Conservation (phyloP, 768 basidiomycete species). For the Boletus rubescentipes region DNA sequence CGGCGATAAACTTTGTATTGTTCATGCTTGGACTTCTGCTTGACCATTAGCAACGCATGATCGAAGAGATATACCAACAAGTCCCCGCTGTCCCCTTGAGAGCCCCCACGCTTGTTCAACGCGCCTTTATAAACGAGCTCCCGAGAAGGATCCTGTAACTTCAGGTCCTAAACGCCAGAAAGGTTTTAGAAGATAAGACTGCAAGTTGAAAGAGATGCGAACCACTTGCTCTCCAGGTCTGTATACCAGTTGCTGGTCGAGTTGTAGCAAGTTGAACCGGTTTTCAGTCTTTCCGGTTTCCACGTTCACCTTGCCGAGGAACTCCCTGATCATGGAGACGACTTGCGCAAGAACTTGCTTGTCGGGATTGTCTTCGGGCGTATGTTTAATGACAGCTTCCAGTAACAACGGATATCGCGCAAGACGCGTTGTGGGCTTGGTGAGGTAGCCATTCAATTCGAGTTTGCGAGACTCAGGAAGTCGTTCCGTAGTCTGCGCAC, state of each 20-base stretch:
- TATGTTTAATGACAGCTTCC: conserved; percentile 90
- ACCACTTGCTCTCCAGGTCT: conserved; percentile 90
- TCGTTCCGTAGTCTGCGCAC: conserved; percentile 78
- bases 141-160: conserved; percentile 81
- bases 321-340: conserved; percentile 73
- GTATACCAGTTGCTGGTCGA: conserved; percentile 90
- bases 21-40: conserved; percentile 90
- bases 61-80: conserved; percentile 94
- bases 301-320: conserved; percentile 84
- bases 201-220: conserved; percentile 30
- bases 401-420: conserved; percentile 95
- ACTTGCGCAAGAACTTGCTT: conserved; percentile 75
- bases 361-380: conserved; percentile 87
- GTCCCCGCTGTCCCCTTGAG: conserved; percentile 78
- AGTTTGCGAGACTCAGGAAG: conserved; percentile 93
- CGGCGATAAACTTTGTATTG: conserved; percentile 91
- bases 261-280: conserved; percentile 89
- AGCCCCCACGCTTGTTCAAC: conserved; percentile 79
- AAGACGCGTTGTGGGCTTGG: conserved; percentile 95
- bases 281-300: conserved; percentile 97
- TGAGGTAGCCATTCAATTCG: conserved; percentile 96
- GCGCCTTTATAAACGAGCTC: conserved; percentile 90
- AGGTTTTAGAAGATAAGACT: background rate
- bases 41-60: conserved; percentile 93
- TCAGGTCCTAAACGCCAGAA: conserved; percentile 60